These are phyloP conservation scores for Parsonsia alboflavescens DNA, from an alignment of 257 asterid species.

Conservation along the genomic window DNA sequence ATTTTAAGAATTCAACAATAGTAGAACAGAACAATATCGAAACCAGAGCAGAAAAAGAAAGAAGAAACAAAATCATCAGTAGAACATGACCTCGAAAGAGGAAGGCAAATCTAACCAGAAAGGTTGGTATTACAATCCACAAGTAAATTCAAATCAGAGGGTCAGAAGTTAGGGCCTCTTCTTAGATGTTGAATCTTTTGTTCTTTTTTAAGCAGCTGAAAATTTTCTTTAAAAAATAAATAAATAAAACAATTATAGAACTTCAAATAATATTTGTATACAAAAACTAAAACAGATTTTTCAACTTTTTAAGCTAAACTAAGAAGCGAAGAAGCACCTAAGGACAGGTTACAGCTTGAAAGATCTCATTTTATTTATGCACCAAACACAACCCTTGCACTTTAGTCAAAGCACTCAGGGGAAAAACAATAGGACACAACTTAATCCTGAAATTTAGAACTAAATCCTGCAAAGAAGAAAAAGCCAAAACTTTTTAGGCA, in stretches of 20 bases:
- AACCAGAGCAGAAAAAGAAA: neutral
- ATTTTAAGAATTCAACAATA: too few species aligned
- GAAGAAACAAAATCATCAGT: neutral
- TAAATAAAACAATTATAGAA: too few species aligned
- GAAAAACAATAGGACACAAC: neutral
- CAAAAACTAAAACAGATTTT: too few species aligned
- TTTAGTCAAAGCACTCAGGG: neutral
- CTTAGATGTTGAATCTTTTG: too few species aligned
- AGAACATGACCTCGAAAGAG: neutral
- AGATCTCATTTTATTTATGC: too few species aligned
- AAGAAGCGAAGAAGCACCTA: too few species aligned
- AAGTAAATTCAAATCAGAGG: neutral
- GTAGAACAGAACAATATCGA: neutral
- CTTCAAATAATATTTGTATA: too few species aligned
- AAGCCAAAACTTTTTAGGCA: too few species aligned
- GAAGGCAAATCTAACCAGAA: neutral
- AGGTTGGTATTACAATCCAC: neutral
- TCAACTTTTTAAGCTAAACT: too few species aligned
- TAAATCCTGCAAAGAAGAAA: neutral
- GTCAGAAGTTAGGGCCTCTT: neutral
- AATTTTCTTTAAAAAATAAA: too few species aligned
- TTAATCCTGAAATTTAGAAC: neutral
- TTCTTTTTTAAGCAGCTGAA: too few species aligned
- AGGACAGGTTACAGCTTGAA: too few species aligned
- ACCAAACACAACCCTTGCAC: neutral